Evolutionary conservation across 345 rosid species (phyloP).

Genomic region (Nephelium lappaceum): DNA sequence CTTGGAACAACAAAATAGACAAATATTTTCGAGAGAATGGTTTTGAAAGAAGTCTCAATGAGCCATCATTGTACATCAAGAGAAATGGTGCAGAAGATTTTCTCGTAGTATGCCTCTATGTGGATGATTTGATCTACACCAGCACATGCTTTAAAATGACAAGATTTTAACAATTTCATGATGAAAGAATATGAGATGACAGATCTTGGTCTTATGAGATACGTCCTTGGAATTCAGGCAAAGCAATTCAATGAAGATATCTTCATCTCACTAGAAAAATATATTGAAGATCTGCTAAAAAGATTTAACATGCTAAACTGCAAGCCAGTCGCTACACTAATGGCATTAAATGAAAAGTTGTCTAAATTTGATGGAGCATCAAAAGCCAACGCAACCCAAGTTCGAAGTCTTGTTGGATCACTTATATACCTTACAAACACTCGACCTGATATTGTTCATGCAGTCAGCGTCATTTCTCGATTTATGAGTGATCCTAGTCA

Average conservation of each 20-base stretch:
- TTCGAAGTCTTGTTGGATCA: not conserved
- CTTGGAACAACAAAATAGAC: not conserved
- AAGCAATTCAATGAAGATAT: not conserved
- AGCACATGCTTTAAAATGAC: not conserved
- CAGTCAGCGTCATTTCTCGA: not conserved
- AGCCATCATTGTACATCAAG: not conserved
- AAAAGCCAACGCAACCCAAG: not conserved
- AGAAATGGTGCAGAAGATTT: not conserved
- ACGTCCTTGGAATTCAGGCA: not conserved
- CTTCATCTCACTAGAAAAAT: not conserved
- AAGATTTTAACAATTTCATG: not conserved
- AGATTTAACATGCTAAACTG: not conserved
- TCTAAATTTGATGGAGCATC: not conserved
- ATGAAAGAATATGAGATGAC: not conserved
- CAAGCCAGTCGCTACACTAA: not conserved
- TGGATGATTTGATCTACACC: not conserved
- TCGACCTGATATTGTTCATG: not conserved
- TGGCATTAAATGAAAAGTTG: not conserved
- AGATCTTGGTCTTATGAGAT: not conserved
- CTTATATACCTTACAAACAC: constrained; percentile 9
- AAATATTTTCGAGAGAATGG: not conserved
- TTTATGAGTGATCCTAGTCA: not conserved
- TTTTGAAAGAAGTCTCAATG: not conserved
- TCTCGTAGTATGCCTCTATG: not conserved
- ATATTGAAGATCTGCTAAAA: not conserved